Evolutionary conservation across 768 basidiomycete genomes (phyloP).

Genomic region (Ephemerocybe angulata): DNA sequence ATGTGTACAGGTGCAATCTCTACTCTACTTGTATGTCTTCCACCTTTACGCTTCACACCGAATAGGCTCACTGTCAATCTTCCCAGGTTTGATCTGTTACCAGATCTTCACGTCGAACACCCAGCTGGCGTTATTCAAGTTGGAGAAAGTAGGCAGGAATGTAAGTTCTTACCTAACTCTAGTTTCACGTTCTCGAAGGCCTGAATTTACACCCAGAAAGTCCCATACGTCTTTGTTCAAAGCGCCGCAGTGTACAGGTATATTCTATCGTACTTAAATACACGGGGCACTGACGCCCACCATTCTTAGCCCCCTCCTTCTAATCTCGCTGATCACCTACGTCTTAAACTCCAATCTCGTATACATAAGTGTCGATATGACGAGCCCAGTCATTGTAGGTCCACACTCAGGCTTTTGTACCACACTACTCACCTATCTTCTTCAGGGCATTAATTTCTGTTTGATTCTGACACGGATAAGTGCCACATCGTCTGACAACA

Average conservation of each 20-base stretch:
- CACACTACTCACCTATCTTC: background rate
- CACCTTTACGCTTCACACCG: too few species aligned
- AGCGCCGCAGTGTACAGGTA: background rate
- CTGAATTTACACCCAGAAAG: background rate
- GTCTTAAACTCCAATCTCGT: background rate
- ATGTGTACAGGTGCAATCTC: background rate
- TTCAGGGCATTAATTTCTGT: background rate
- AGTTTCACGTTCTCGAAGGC: background rate
- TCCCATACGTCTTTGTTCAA: background rate
- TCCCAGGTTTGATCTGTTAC: background rate
- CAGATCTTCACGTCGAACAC: background rate
- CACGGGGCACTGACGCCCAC: too few species aligned
- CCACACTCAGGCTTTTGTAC: background rate
- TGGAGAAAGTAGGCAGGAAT: too few species aligned
- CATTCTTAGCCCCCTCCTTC: background rate
- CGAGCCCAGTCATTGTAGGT: conserved; percentile 2
- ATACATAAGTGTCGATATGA: background rate
- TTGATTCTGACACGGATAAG: background rate
- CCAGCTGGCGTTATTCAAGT: too few species aligned
- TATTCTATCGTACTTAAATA: too few species aligned
- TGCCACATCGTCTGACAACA: too few species aligned
- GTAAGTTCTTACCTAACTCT: too few species aligned
- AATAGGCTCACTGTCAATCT: background rate
- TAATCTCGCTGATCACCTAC: conserved; percentile 1
- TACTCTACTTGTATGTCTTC: background rate